Evolutionary conservation across 2,329 filamentous ascomycete genomes (phyloP).

Genomic region (Cladosporium austrohemisphaericum): DNA sequence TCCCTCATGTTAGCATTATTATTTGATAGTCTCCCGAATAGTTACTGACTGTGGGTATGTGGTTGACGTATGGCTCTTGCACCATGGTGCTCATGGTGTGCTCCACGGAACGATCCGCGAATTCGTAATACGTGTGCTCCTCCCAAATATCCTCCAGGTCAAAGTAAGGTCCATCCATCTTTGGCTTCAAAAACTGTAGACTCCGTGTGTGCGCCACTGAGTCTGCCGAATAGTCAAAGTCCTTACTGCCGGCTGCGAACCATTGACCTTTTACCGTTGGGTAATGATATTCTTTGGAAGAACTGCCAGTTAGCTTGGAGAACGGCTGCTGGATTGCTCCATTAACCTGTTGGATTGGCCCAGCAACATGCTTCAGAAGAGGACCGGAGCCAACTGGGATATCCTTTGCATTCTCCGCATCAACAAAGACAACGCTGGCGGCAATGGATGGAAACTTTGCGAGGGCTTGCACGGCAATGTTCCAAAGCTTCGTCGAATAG

Average conservation of each 20-base stretch:
- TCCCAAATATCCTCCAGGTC: conserved; percentile 77
- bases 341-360: conserved; percentile 21
- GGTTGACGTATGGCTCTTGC: conserved; percentile 73
- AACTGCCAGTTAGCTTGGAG: conserved; percentile 9
- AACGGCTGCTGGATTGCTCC: conserved; percentile 22
- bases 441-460: conserved; percentile 25
- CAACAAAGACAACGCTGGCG: conserved; percentile 33
- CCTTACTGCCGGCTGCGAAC: conserved; percentile 28
- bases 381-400: conserved; percentile 21
- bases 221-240: conserved; percentile 54
- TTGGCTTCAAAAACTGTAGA: conserved; percentile 61
- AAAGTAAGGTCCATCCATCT: conserved; percentile 62
- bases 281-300: conserved; percentile 41
- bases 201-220: conserved; percentile 64
- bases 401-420: conserved; percentile 18
- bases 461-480: background rate
- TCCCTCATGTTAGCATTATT: background rate
- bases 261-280: conserved; percentile 42
- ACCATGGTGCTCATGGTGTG: conserved; percentile 82
- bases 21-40: background rate
- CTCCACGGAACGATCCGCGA: conserved; percentile 63
- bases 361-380: conserved; percentile 26
- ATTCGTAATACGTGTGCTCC: conserved; percentile 70
- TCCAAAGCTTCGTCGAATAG: conserved; percentile 5
- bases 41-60: conserved; percentile 58